These are phyloP conservation scores for Allium cepa DNA, from an alignment of 106 monocot species.

Conservation along the genomic window DNA sequence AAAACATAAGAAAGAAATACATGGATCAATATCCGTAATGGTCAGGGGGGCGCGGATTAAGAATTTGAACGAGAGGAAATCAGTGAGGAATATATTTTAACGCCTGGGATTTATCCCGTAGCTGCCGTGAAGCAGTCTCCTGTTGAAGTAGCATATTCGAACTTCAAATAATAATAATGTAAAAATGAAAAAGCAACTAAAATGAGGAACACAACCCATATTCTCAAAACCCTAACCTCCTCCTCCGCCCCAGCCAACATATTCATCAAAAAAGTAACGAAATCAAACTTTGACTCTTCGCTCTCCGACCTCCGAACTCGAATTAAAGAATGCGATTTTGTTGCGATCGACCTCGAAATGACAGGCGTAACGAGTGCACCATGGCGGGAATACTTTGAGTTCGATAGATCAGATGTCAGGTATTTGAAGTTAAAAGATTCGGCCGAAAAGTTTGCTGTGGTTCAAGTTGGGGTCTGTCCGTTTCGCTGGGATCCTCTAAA, in stretches of 20 bases:
- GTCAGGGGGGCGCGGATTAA: too few relatives aligned
- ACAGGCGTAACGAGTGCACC: slow-evolving; percentile 86
- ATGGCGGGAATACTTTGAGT: slow-evolving; percentile 74
- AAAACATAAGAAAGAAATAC: too few relatives aligned
- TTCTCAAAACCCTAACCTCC: slow-evolving; percentile 13
- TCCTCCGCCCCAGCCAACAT: slow-evolving; percentile 14
- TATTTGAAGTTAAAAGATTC: slow-evolving; percentile 91
- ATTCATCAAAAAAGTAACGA: slow-evolving; percentile 70
- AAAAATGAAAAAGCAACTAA: too few relatives aligned
- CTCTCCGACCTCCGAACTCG: slow-evolving; percentile 46
- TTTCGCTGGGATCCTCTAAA: slow-evolving; percentile 68
- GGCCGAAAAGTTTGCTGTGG: slow-evolving; percentile 71
- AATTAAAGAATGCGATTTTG: slow-evolving; percentile 67
- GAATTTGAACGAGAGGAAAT: too few relatives aligned
- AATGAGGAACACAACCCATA: too few relatives aligned
- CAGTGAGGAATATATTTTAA: too few relatives aligned
- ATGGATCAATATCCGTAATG: too few relatives aligned
- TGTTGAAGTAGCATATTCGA: too few relatives aligned
- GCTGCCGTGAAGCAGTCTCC: too few relatives aligned
- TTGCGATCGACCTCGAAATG: slow-evolving; percentile 94
- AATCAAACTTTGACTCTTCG: slow-evolving; percentile 50
- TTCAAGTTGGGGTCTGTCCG: slow-evolving; percentile 91
- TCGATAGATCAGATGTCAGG: slow-evolving; percentile 78
- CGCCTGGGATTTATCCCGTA: too few relatives aligned
- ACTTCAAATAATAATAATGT: too few relatives aligned